Evolutionary conservation across 306 rosid genomes (phyloP).

Genomic region (Cajanus cajan): DNA sequence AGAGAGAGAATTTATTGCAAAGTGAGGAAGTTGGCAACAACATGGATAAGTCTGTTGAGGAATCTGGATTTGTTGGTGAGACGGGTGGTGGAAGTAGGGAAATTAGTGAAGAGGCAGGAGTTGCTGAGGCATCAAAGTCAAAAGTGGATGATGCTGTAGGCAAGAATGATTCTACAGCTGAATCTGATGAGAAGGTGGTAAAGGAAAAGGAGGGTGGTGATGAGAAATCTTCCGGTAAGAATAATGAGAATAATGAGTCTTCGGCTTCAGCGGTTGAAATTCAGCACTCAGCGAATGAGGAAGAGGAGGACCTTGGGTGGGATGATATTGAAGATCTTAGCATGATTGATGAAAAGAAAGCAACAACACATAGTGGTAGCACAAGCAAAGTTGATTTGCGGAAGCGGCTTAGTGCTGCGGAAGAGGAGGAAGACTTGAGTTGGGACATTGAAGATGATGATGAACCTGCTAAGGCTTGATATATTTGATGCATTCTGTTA

Average conservation of each 20-base stretch:
- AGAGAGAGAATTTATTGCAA: conserved; percentile 8
- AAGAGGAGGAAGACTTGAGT: conserved; percentile 84
- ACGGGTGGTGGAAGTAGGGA: conserved; percentile 26
- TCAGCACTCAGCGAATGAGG: conserved; percentile 41
- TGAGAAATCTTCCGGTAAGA: conserved; percentile 39
- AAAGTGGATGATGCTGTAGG: conserved; percentile 38
- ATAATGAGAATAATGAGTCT: too few relatives aligned
- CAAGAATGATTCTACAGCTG: conserved; percentile 35
- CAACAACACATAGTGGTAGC: conserved; percentile 29
- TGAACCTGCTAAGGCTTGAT: conserved; percentile 51
- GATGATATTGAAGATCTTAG: conserved; percentile 93
- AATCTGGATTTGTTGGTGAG: conserved; percentile 32
- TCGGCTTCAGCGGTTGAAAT: conserved; percentile 38
- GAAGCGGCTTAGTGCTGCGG: conserved; percentile 64
- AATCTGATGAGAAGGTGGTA: conserved; percentile 35
- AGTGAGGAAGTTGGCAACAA: conserved; percentile 29
- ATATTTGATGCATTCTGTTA: conserved; percentile 16
- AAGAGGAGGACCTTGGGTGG: conserved; percentile 74
- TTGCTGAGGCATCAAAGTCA: conserved; percentile 28
- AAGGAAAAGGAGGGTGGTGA: conserved; percentile 37
- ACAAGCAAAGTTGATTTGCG: conserved; percentile 51
- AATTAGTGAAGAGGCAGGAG: conserved; percentile 18
- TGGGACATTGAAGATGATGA: conserved; percentile 89
- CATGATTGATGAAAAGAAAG: conserved; percentile 65
- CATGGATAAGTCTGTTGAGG: conserved; percentile 33